phyloP scores from a whole-genome alignment of 805 yeast genomes.

The Yamadazyma laniorum region DNA sequence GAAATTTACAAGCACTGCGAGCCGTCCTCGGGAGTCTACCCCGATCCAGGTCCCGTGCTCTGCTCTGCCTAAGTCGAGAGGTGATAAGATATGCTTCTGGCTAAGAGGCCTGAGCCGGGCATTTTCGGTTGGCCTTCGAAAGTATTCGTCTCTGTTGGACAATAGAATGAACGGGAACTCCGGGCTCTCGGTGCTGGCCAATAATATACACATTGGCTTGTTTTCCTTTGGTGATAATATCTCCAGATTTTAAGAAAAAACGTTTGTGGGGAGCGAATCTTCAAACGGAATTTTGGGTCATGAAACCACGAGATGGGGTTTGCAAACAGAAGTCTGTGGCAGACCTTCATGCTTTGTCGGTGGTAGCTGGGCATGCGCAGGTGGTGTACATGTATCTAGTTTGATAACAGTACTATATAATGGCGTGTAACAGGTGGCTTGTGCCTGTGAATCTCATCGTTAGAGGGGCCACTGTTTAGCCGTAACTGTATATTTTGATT shows the following conservation, averaged over 20 bases:
- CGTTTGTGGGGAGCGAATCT: conserved; percentile 9
- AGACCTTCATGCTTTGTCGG: no score
- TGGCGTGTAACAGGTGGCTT: no score
- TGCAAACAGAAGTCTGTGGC: no score
- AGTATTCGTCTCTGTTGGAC: conserved; percentile 87
- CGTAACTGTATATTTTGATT: no score
- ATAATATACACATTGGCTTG: conserved; percentile 81
- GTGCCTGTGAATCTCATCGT: no score
- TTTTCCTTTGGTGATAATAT: no score
- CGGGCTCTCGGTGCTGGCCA: conserved; percentile 66
- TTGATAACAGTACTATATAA: no score
- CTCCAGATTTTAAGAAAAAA: conserved; percentile 2
- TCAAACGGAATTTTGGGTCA: no score
- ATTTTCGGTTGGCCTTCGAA: conserved; percentile 66
- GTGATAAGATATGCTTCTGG: conserved; percentile 52
- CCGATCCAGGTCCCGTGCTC: conserved; percentile 96
- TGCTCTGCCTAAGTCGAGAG: conserved; percentile 67
- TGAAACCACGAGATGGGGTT: no score
- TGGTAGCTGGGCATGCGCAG: no score
- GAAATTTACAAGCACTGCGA: conserved; percentile 77
- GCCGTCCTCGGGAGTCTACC: conserved; percentile 50
- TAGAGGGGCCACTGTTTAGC: no score
- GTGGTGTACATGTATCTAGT: no score
- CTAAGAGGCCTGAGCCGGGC: conserved; percentile 41
- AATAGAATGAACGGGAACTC: conserved; percentile 72